A percentile compares a stretch with the other conserved stretches of the same genome.
Evolutionary conservation across 495 filamentous ascomycete genomes (phyloP).

Genomic region (Pyrenula massariospora): DNA sequence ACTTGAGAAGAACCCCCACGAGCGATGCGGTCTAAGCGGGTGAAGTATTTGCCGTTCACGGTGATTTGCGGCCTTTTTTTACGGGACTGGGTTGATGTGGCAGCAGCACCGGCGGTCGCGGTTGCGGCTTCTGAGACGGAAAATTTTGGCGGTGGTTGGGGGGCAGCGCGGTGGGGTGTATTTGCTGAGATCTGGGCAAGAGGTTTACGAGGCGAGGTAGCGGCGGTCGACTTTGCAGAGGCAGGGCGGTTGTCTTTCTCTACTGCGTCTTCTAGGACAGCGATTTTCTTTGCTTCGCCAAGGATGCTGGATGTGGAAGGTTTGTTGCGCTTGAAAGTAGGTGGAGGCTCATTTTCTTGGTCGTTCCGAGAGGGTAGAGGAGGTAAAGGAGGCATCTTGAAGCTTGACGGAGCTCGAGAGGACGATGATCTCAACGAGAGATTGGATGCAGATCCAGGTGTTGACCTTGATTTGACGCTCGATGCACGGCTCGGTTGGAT

Average conservation of each 20-base stretch:
- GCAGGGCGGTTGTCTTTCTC: slow-evolving; percentile 22
- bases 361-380: slow-evolving; percentile 49
- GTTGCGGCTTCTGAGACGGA: slow-evolving; percentile 86
- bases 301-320: slow-evolving; percentile 41
- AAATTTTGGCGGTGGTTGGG: slow-evolving; percentile 75
- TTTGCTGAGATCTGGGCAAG: slow-evolving; percentile 66
- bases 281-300: slow-evolving; percentile 47
- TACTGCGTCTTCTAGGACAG: slow-evolving; percentile 34
- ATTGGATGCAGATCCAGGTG: slow-evolving; percentile 24
- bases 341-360: slow-evolving; percentile 73
- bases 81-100: slow-evolving; percentile 52
- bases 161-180: slow-evolving; percentile 56
- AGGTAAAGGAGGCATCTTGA: slow-evolving; percentile 52
- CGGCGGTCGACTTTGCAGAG: slow-evolving; percentile 17
- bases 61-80: slow-evolving; percentile 70
- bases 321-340: slow-evolving; percentile 61
- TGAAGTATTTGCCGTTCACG: slow-evolving; percentile 87
- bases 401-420: slow-evolving; percentile 39
- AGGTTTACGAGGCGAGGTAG: slow-evolving; percentile 54
- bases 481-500: not conserved
- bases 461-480: slow-evolving; percentile 27
- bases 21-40: slow-evolving; percentile 77
- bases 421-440: slow-evolving; percentile 25
- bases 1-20: slow-evolving; percentile 87
- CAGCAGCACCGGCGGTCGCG: slow-evolving; percentile 64